Evolutionary conservation across 1,284 basidiomycete species (phyloP), one percentile per base, ranked within the genome.

Genomic region (Ustilago cynodontis): DNA sequence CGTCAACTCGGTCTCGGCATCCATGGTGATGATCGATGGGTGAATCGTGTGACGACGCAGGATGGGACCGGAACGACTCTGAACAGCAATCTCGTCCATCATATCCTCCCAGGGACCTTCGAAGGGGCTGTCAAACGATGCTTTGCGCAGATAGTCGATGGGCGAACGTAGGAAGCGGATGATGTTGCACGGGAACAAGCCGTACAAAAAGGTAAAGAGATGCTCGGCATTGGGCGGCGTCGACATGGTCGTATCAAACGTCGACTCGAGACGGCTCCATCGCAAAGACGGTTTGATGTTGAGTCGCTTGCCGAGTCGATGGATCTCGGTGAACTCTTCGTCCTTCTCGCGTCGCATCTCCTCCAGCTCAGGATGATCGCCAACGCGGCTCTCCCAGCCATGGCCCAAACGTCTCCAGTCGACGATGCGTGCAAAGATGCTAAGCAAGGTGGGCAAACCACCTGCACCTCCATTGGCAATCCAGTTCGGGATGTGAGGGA

Each of bases 151-250:
- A 80, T 93, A 93, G 51, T 86, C 86, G 24, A 89, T 88, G 3
- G 94, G 92, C 35, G 88, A 87, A 56, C 90, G 90, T 69, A 94
- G 85, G 85, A 95, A 95, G 67, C 88, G 89, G 65, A 95, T 87
- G 52, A 91, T 87, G 87, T 94, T 94, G 88, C 91, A 92, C 2
- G 94, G 94, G 86, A 93, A 95, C 59, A 95, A 89, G 79, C 93
- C 95, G 86, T 94, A 95, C 75, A 95, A 87, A 62, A 90, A 89
- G 8, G 92, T 92, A 87, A 94, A 95, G 41, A 87, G 81, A 26
- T 72, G 63, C 18, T 75, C 59, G 2, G 85, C 80, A 45, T 86
- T 78, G 22, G 86, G 85, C 8, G 71, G 65, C 24, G 57, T 60
- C 16, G 80, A 65, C 43, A 67, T 59, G 43, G 68, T 71, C 3